phyloP scores from a whole-genome alignment of 2,329 filamentous ascomycete species.

The Microsporum ferrugineum region DNA sequence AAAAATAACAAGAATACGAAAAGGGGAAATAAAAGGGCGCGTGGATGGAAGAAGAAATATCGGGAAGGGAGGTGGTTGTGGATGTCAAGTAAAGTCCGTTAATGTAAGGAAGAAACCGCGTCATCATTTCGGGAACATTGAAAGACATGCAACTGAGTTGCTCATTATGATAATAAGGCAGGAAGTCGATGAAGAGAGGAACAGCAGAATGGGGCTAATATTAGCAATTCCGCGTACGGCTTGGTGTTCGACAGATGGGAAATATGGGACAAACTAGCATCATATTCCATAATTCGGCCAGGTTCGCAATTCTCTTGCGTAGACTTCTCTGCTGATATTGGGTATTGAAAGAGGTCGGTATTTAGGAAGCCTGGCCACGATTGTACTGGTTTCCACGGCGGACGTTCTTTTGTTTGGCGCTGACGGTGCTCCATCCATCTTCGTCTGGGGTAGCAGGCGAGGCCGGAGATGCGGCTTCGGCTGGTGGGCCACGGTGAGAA shows the following conservation, averaged over 20 bases:
- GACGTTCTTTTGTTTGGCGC: constrained; percentile 34
- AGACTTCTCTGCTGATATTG: not conserved
- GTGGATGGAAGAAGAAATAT: not conserved
- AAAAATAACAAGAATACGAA: constrained; percentile 6
- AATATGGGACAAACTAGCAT: not conserved
- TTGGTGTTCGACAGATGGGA: not conserved
- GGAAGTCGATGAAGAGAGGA: not conserved
- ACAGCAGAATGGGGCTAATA: not conserved
- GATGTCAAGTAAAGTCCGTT: not conserved
- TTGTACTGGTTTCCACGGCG: constrained; percentile 28
- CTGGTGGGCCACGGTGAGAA: constrained; percentile 8
- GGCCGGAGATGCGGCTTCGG: constrained; percentile 16
- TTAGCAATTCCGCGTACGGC: not conserved
- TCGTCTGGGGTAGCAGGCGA: constrained; percentile 28
- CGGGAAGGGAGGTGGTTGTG: too few species aligned
- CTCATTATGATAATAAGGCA: not conserved
- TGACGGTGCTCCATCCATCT: constrained; percentile 40
- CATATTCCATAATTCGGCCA: not conserved
- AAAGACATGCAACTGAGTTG: not conserved
- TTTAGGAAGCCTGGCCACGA: constrained; percentile 8
- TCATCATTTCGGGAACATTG: constrained; percentile 1
- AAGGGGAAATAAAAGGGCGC: constrained; percentile 2
- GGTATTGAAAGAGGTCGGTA: not conserved
- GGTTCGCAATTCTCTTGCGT: not conserved
- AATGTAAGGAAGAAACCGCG: not conserved